A percentile compares a stretch with the other conserved stretches of the same genome.
Evolutionary conservation across 192 early-diverging fungal genomes (phyloP).

Genomic region (Umbelopsis sp.): DNA sequence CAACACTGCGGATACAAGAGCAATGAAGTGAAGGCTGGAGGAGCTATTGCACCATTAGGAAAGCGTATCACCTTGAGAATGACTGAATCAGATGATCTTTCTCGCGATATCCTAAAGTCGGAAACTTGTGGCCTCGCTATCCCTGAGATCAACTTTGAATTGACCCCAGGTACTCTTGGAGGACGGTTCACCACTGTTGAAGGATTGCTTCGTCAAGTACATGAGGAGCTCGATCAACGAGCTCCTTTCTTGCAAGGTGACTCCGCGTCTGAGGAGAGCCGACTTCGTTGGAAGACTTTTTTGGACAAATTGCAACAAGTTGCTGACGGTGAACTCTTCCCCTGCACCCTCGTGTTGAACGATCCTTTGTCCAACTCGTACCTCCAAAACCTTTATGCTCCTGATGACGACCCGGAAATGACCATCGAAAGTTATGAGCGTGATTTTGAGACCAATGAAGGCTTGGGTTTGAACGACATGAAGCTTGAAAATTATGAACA

Average conservation of each 20-base stretch:
- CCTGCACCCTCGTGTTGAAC: constrained; percentile 80
- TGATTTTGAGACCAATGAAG: constrained; percentile 87
- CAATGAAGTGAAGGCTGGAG: constrained; percentile 96
- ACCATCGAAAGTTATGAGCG: constrained; percentile 81
- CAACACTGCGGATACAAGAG: constrained; percentile 92
- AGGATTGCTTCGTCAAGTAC: constrained; percentile 86
- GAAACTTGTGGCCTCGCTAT: constrained; percentile 91
- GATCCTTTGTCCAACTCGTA: constrained; percentile 93
- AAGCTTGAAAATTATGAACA: constrained; percentile 69
- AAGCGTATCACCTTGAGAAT: constrained; percentile 82
- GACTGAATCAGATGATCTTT: constrained; percentile 85
- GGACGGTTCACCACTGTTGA: constrained; percentile 96
- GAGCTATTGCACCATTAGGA: constrained; percentile 77
- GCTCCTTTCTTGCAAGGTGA: constrained; percentile 77
- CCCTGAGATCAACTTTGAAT: constrained; percentile 87
- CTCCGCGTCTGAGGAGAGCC: constrained; percentile 56
- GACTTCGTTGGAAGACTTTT: constrained; percentile 65
- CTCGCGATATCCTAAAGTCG: constrained; percentile 91
- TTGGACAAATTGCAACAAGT: constrained; percentile 71
- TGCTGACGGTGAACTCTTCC: constrained; percentile 52
- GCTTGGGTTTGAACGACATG: constrained; percentile 89
- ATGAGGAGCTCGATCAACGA: constrained; percentile 76
- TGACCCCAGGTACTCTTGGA: constrained; percentile 87
- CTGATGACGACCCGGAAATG: constrained; percentile 96
- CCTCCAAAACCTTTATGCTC: constrained; percentile 82